Percentiles rank a stretch among this genome's conserved stretches.
Conservation (phyloP, 129 eudicot species). For the Glebionis coronaria region DNA sequence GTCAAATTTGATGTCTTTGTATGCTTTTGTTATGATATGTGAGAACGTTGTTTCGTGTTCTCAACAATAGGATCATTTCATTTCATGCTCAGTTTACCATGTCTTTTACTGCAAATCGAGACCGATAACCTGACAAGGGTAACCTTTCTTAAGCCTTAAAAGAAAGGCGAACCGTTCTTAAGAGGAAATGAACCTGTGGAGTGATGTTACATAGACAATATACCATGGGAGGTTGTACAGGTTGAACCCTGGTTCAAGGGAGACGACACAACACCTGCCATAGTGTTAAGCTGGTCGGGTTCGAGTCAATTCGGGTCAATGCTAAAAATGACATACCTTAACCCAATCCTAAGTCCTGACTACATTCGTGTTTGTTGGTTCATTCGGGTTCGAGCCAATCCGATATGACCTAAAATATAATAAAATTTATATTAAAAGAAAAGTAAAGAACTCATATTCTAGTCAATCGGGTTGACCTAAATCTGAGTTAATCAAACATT, state of each 20-base stretch:
- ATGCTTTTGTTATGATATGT: neutral
- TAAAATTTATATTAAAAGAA: no score
- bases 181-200: constrained; percentile 11
- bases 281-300: no score
- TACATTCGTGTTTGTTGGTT: no score
- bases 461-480: no score
- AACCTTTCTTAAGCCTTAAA: neutral
- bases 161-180: constrained; percentile 11
- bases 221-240: constrained; percentile 4
- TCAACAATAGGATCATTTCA: neutral
- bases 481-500: no score
- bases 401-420: no score
- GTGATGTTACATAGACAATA: constrained; percentile 7
- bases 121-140: neutral
- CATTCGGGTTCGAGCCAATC: no score
- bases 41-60: neutral
- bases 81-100: neutral
- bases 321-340: no score
- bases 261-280: constrained; percentile 4
- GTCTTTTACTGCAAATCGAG: neutral
- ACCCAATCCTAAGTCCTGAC: no score
- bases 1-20: neutral
- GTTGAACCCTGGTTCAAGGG: constrained; percentile 23
- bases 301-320: no score
- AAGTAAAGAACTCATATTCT: no score